Evolutionary conservation across 352 stramenopile genomes (phyloP), one percentile per base, ranked within the genome.

Genomic region (Pythium brachiatum): DNA sequence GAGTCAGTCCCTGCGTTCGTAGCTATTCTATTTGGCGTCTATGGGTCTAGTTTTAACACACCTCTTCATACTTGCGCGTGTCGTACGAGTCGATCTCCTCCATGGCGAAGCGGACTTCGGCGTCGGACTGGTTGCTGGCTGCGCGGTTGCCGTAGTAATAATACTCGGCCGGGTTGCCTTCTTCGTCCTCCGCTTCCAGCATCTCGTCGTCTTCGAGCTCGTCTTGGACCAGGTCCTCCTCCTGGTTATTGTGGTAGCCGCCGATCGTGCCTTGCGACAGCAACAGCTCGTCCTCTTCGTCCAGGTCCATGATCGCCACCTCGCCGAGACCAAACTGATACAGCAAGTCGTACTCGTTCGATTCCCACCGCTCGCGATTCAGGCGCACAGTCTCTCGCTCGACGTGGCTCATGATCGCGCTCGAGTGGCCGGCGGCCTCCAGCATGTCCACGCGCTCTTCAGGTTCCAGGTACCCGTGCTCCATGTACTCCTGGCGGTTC

Each of bases 271-370:
- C 65, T 55, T 75, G 62, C 39, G 66, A 72, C 29, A 78, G 54
- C 53, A 76, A 51, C 53, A 86, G 62, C 67, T 73, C 66, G 38
- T 74, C 64, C 18, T 83, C 78, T 56, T 89, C 78, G 57, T 88
- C 72, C 60, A 88, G 73, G 29, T 87, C 80, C 67, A 90, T 76
- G 29, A 87, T 60, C 0, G 77, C 74, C 26, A 81, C 74, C 44
- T 92, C 80, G 4, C 83, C 83, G 51, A 92, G 72, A 31, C 80
- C 81, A 56, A 81, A 92, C 69, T 93, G 83, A 68, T 91, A 88
- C 69, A 89, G 76, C 61, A 93, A 70, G 59, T 93, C 83, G 67
- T 90, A 93, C 66, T 93, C 83, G 65, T 93, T 93, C 25, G 83
- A 91, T 58, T 93, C 83, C 81, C 79, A 93, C 21, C 83, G 83